Base-by-base conservation (phyloP, 148 eudicot species). In the Limonium bicolor region DNA sequence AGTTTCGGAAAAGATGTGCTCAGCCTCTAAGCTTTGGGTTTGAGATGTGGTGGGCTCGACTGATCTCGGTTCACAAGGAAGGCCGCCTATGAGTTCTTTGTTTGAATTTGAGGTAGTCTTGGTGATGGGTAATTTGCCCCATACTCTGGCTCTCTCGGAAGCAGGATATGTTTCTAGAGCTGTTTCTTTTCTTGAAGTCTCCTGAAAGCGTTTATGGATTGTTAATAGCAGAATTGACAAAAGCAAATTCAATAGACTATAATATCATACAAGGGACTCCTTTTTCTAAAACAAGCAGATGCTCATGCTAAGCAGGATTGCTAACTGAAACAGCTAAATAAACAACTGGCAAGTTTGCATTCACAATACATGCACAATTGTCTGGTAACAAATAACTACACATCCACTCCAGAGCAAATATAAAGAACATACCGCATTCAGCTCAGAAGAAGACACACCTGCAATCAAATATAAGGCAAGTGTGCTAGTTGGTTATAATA, bases 21-120 rank as follows among this genome's bases (percentile, higher is more conserved):
- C 78, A 45, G 70, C 63, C 49, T 84, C 83, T 42, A 90, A 59
- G 60, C 95, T 84, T 60, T 65, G 82, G 37, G 94, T 87, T 54
- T 61, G 75, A 16, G 95, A 77, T 28, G 77, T 51, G 53, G 67
- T 63, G n/a, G 79, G 71, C 38, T 70, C 70, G 7, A 46, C 59
- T n/a, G n/a, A n/a, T n/a, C n/a, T n/a, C n/a, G n/a, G n/a, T n/a
- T n/a, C n/a, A n/a, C n/a, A n/a, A n/a, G n/a, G n/a, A n/a, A n/a
- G n/a, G 19, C 66, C 57, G 28, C 68, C 76, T 25, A 56, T 54
- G 22, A 76, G 56, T 58, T 55, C 61, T 4, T 67, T 73, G 54
- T 73, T n/a, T n/a, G n/a, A n/a, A n/a, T n/a, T n/a, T n/a, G n/a
- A 68, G 0, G 78, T 74, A 49, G 74, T 46, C 40, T 41, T 57